Percentiles rank a stretch among this genome's conserved stretches.
Conservation (phyloP, 805 yeast genomes). For the Candida taoyuanica region DNA sequence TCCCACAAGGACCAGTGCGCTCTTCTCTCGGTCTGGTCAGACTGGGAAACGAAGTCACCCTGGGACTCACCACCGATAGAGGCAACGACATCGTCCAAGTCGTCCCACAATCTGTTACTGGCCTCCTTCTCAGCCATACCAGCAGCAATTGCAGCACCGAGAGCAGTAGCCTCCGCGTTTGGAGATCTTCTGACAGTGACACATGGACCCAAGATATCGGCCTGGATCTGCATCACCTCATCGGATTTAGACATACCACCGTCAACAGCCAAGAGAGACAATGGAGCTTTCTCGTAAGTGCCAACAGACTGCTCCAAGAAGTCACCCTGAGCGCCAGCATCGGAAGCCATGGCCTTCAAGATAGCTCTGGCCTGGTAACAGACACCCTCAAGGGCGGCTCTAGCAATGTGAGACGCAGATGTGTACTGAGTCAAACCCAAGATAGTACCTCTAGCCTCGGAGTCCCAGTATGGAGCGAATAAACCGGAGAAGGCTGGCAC, state of each 20-base stretch:
- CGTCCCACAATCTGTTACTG: constrained; percentile 65
- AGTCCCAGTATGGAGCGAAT: constrained; percentile 95
- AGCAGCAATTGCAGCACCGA: constrained; percentile 96
- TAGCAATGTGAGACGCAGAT: constrained; percentile 85
- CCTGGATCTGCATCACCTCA: constrained; percentile 90
- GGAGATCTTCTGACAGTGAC: constrained; percentile 76
- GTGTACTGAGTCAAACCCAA: constrained; percentile 91
- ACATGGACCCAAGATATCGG: constrained; percentile 86
- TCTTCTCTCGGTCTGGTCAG: constrained; percentile 55
- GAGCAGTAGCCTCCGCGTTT: constrained; percentile 86
- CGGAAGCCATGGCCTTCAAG: constrained; percentile 82
- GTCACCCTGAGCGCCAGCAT: constrained; percentile 56
- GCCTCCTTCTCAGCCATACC: constrained; percentile 56
- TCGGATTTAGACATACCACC: constrained; percentile 94
- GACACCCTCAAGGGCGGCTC: constrained; percentile 94
- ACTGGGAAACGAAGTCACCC: constrained; percentile 34
- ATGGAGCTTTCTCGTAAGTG: constrained; percentile 42
- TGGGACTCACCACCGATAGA: constrained; percentile 33
- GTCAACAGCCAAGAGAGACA: constrained; percentile 69
- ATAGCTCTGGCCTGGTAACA: constrained; percentile 92
- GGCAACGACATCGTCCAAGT: constrained; percentile 60
- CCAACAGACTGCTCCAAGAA: constrained; percentile 49
- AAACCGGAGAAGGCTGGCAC: constrained; percentile 94
- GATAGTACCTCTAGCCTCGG: constrained; percentile 87
- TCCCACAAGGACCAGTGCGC: constrained; percentile 78